Evolutionary conservation across 2,329 filamentous ascomycete genomes (phyloP).

Genomic region (Pestalotiopsis sp.): DNA sequence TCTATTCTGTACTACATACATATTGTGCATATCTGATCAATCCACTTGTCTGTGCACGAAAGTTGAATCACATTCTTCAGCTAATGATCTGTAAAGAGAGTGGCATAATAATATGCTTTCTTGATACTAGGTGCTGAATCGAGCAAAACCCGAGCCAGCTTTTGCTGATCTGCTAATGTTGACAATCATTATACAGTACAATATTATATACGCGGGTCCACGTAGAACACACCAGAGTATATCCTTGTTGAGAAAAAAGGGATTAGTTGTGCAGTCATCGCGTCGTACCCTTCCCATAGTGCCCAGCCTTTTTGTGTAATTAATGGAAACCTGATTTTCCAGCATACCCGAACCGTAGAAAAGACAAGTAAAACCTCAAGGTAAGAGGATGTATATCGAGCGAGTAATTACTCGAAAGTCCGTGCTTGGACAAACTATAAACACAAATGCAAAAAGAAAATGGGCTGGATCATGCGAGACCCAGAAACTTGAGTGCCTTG

Average conservation of each 20-base stretch:
- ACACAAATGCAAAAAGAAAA: background rate
- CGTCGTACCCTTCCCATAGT: background rate
- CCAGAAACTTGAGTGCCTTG: constrained; percentile 56
- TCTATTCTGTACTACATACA: background rate
- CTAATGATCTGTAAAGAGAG: too few species aligned
- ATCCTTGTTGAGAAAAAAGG: background rate
- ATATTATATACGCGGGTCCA: background rate
- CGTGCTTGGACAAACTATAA: background rate
- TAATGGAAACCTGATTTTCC: background rate
- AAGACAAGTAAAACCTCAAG: background rate
- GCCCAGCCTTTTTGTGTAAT: background rate
- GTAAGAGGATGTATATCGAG: background rate
- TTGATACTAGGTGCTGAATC: background rate
- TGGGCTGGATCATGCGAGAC: constrained; percentile 36
- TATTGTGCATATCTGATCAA: background rate
- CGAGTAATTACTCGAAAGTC: background rate
- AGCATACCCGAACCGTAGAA: background rate
- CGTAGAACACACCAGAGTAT: background rate
- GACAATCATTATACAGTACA: background rate
- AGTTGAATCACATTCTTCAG: too few species aligned
- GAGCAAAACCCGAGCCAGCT: background rate
- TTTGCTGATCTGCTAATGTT: background rate
- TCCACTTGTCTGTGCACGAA: too few species aligned
- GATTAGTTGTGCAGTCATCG: background rate
- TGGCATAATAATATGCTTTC: too few species aligned